Conservation (phyloP, 768 basidiomycete genomes). For the Strobilomyces confusus region DNA sequence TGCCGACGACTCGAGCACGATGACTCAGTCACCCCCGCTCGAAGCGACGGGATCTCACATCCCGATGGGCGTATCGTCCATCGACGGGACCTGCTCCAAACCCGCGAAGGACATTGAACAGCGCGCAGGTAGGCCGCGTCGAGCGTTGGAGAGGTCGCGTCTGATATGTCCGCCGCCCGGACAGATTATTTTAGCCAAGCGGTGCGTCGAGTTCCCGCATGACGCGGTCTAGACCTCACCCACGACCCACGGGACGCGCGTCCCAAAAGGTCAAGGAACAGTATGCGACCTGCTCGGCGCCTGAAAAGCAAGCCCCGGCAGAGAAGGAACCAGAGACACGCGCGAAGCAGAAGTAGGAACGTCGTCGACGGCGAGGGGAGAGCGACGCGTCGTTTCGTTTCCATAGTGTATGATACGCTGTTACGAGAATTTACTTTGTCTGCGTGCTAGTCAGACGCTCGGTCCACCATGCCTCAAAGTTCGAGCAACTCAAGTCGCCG, state of each 20-base stretch:
- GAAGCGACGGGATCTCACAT: slow-evolving; percentile 44
- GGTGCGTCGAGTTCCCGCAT: slow-evolving; percentile 10
- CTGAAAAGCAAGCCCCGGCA: slow-evolving; percentile 9
- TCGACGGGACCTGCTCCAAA: slow-evolving; percentile 34
- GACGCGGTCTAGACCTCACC: not conserved
- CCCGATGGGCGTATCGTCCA: slow-evolving; percentile 48
- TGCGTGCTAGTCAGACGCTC: slow-evolving; percentile 35
- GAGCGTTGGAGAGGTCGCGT: not conserved
- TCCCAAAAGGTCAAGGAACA: slow-evolving; percentile 21
- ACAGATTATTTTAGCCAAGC: slow-evolving; percentile 30
- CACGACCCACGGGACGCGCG: too few relatives aligned
- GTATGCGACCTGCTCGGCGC: slow-evolving; percentile 9
- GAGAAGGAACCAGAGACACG: slow-evolving; percentile 5
- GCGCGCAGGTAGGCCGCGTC: slow-evolving; percentile 37
- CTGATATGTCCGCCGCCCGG: not conserved
- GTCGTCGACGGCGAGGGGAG: not conserved
- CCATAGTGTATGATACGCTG: slow-evolving; percentile 1
- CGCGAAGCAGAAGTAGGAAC: not conserved
- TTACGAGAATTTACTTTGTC: slow-evolving; percentile 9
- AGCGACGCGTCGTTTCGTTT: not conserved
- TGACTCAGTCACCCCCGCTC: slow-evolving; percentile 53
- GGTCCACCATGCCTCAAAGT: slow-evolving; percentile 87
- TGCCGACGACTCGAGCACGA: not conserved
- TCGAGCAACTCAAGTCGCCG: slow-evolving; percentile 54
- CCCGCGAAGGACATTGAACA: slow-evolving; percentile 41